Conservation (phyloP, 2,329 filamentous ascomycete genomes). For the Pestalotiopsis sp. region DNA sequence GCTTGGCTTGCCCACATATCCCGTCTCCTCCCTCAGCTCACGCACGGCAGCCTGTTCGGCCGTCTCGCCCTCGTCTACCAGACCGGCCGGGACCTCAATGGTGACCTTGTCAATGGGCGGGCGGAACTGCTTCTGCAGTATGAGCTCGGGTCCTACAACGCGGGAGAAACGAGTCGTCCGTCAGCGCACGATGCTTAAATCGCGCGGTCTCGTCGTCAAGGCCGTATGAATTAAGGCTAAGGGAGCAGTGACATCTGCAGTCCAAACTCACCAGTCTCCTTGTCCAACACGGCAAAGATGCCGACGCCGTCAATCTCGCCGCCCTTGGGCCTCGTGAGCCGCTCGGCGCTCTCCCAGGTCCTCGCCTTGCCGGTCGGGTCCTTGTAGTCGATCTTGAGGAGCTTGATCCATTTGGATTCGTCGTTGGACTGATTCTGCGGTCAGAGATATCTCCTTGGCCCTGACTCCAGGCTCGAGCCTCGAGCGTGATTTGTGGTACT, state of each 20-base stretch:
- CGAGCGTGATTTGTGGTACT: neutral
- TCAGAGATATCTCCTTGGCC: neutral
- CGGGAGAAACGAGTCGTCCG: neutral
- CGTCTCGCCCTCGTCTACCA: slow-evolving; percentile 65
- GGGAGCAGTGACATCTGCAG: neutral
- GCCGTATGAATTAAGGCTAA: too few species aligned
- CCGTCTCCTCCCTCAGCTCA: slow-evolving; percentile 69
- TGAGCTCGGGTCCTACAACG: slow-evolving; percentile 51
- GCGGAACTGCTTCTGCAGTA: slow-evolving; percentile 70
- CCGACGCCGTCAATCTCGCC: slow-evolving; percentile 72
- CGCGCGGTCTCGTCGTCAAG: too few species aligned
- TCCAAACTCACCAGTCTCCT: slow-evolving; percentile 42
- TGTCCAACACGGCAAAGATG: slow-evolving; percentile 70
- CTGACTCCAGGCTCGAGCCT: too few species aligned
- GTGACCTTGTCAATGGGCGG: slow-evolving; percentile 61
- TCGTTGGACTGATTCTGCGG: neutral
- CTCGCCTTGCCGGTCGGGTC: slow-evolving; percentile 62
- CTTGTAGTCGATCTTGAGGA: slow-evolving; percentile 55
- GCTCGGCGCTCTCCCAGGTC: slow-evolving; percentile 74
- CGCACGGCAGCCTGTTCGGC: slow-evolving; percentile 63
- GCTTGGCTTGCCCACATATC: slow-evolving; percentile 57
- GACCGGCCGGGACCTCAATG: slow-evolving; percentile 67
- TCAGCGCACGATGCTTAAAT: neutral
- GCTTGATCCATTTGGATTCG: slow-evolving; percentile 15
- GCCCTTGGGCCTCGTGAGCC: slow-evolving; percentile 65